phyloP scores from a whole-genome alignment of 2,329 filamentous ascomycete species.

The Alternaria viburni region DNA sequence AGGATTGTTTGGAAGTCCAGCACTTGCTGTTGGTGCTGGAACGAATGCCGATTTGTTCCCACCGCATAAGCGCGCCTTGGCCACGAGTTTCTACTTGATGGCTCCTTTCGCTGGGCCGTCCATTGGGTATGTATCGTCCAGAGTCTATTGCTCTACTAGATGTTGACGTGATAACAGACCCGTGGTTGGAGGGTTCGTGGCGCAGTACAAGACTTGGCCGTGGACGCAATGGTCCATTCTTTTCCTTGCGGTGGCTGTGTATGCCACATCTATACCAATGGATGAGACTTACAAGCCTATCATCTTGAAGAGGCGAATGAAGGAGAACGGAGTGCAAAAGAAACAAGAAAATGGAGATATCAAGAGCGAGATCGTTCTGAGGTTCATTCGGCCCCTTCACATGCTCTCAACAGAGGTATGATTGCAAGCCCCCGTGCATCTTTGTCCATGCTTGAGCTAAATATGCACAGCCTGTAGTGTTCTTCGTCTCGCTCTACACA shows the following conservation, averaged over 20 bases:
- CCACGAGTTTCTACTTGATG: conserved; percentile 48
- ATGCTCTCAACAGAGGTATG: conserved; percentile 48
- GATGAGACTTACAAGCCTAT: conserved; percentile 63
- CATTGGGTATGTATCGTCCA: conserved; percentile 35
- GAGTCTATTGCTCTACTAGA: not conserved
- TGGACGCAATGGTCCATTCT: conserved; percentile 55
- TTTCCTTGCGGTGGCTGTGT: conserved; percentile 48
- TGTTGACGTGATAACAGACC: conserved; percentile 30
- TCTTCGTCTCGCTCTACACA: conserved; percentile 45
- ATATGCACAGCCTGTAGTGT: conserved; percentile 35
- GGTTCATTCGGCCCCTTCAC: conserved; percentile 59
- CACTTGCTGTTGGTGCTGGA: conserved; percentile 52
- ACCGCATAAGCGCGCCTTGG: conserved; percentile 40
- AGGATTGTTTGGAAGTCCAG: conserved; percentile 70
- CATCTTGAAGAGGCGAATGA: conserved; percentile 51
- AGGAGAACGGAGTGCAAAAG: conserved; percentile 18
- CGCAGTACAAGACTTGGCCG: conserved; percentile 55
- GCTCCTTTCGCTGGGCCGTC: conserved; percentile 51
- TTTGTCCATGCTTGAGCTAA: not conserved
- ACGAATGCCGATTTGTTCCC: conserved; percentile 51
- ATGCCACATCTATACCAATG: conserved; percentile 51
- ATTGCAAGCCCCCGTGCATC: not conserved
- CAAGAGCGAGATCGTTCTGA: conserved; percentile 45
- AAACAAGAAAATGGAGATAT: conserved; percentile 11
- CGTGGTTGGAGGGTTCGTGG: conserved; percentile 53